Conservation (phyloP, 2,329 filamentous ascomycete genomes). For the Acephala macrosclerotiorum region DNA sequence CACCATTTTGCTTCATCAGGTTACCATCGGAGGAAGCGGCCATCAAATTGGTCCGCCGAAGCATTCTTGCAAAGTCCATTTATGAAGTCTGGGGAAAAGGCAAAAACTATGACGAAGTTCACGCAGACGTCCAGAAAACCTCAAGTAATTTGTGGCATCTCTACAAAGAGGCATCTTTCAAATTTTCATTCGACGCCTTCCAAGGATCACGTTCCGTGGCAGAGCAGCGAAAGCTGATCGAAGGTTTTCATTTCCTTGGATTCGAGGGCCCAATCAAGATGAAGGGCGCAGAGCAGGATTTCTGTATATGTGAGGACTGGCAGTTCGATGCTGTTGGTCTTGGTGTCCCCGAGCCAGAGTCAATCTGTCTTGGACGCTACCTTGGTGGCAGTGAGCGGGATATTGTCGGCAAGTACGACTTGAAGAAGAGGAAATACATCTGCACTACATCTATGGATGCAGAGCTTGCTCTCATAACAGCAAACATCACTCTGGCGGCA, state of each 20-base stretch:
- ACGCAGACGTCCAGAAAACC: slow-evolving; percentile 65
- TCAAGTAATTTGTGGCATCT: slow-evolving; percentile 70
- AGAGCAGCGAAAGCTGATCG: slow-evolving; percentile 77
- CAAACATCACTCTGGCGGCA: slow-evolving; percentile 84
- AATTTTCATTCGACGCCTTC: slow-evolving; percentile 85
- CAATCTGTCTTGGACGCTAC: slow-evolving; percentile 75
- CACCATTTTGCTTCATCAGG: slow-evolving; percentile 83
- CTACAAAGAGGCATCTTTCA: slow-evolving; percentile 76
- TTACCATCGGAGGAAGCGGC: slow-evolving; percentile 73
- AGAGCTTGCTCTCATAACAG: slow-evolving; percentile 88
- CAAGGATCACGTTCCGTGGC: slow-evolving; percentile 71
- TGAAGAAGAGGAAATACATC: slow-evolving; percentile 94
- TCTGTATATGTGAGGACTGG: slow-evolving; percentile 87
- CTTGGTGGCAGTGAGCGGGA: slow-evolving; percentile 73
- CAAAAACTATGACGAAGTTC: slow-evolving; percentile 70
- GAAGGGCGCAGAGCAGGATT: slow-evolving; percentile 75
- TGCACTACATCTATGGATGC: slow-evolving; percentile 98
- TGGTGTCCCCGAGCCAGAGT: slow-evolving; percentile 60
- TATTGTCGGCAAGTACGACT: slow-evolving; percentile 75
- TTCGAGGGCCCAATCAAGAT: slow-evolving; percentile 83
- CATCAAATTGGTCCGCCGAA: slow-evolving; percentile 72
- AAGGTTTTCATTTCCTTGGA: slow-evolving; percentile 79
- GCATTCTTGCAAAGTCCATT: slow-evolving; percentile 82
- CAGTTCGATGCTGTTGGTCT: slow-evolving; percentile 57
- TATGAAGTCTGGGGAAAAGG: slow-evolving; percentile 90